Conservation (phyloP, 768 basidiomycete species). For the Russula virescens region DNA sequence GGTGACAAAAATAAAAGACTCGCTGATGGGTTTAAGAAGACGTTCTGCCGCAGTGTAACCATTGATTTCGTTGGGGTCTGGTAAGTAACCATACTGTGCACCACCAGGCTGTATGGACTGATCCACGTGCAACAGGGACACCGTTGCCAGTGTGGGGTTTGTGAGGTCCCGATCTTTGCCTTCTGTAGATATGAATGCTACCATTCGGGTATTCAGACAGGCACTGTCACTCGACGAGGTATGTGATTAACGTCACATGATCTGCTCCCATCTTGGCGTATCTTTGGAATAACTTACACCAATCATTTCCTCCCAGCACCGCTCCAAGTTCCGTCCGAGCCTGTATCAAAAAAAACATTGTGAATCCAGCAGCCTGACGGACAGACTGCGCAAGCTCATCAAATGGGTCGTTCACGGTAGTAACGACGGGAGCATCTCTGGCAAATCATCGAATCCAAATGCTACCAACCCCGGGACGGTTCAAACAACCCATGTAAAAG, state of each 20-base stretch:
- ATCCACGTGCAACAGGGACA: conserved; percentile 48
- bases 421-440: no score
- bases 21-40: conserved; percentile 63
- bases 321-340: conserved; percentile 61
- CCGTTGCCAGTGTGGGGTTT: conserved; percentile 69
- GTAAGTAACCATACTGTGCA: conserved; percentile 33
- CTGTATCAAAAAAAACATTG: no score
- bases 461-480: neutral
- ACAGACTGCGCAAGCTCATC: no score
- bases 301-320: conserved; percentile 39
- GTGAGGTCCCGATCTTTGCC: conserved; percentile 56
- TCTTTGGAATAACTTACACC: neutral
- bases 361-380: no score
- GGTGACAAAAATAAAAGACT: conserved; percentile 42
- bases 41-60: conserved; percentile 59
- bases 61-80: conserved; percentile 82
- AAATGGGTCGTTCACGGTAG: no score
- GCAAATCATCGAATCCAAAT: neutral
- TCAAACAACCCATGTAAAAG: conserved; percentile 13
- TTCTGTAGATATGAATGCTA: conserved; percentile 56
- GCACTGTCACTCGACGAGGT: conserved; percentile 77
- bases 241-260: conserved; percentile 17
- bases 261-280: neutral
- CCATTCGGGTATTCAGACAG: conserved; percentile 69
- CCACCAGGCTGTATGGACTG: neutral